These are phyloP conservation scores for Fusarium solani-melongenae DNA, from an alignment of 2,329 filamentous ascomycete genomes.

Conservation along the genomic window DNA sequence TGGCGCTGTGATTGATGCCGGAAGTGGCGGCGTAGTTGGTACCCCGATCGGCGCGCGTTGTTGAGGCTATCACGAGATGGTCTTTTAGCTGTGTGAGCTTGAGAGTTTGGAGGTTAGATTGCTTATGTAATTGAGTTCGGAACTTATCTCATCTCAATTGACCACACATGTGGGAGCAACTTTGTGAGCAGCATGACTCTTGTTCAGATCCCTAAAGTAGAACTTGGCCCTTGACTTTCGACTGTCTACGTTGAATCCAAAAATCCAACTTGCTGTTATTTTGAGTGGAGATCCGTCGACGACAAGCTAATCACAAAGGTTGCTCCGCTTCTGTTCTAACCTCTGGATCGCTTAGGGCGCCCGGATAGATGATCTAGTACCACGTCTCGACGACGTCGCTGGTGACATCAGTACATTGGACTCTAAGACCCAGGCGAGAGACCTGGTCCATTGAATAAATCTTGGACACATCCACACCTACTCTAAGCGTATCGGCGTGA, in stretches of 20 bases:
- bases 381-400: neutral
- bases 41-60: too few relatives aligned
- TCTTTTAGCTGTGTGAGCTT: too few relatives aligned
- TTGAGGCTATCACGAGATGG: too few relatives aligned
- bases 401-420: neutral
- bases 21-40: too few relatives aligned
- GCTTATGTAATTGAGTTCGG: too few relatives aligned
- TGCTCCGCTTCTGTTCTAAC: neutral
- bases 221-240: neutral
- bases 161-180: too few relatives aligned
- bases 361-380: neutral
- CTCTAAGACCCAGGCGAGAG: neutral
- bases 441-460: neutral
- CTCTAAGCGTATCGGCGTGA: neutral
- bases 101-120: too few relatives aligned
- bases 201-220: neutral
- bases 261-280: neutral
- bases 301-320: too few relatives aligned
- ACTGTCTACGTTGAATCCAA: neutral
- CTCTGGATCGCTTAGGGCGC: neutral
- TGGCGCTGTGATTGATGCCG: too few relatives aligned
- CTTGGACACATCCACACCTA: neutral
- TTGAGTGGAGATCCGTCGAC: neutral
- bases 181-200: too few relatives aligned
- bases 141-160: too few relatives aligned